These are phyloP conservation scores for Mycena chlorophos DNA, from an alignment of 768 basidiomycete genomes.

Conservation along the genomic window DNA sequence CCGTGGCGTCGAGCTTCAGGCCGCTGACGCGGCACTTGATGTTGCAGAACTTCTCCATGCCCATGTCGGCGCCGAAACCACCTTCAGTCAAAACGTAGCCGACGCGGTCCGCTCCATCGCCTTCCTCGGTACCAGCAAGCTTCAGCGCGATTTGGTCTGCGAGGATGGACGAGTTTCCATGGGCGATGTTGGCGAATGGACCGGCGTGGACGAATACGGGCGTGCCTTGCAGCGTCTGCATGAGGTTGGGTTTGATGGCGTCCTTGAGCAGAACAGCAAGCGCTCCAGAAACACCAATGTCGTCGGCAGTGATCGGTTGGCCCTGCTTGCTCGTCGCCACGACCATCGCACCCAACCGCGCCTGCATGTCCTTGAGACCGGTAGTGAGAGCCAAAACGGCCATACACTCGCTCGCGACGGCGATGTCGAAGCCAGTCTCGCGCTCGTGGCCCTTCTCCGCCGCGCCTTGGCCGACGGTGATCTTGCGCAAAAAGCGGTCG, in stretches of 20 bases:
- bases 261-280: conserved; percentile 98
- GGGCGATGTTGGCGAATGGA: conserved; percentile 98
- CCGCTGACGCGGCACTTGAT: conserved; percentile 97
- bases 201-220: conserved; percentile 99
- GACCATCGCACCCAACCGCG: conserved; percentile 93
- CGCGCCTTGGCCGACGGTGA: conserved; percentile 86
- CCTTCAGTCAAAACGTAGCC: conserved; percentile 98
- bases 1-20: conserved; percentile 87
- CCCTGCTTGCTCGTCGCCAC: conserved; percentile 91
- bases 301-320: conserved; percentile 92
- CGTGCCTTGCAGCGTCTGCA: conserved; percentile 98
- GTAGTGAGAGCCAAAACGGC: conserved; percentile 93
- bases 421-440: conserved; percentile 92
- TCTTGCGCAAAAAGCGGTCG: conserved; percentile 93
- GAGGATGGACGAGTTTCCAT: conserved; percentile 97
- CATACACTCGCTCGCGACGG: conserved; percentile 98
- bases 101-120: conserved; percentile 74
- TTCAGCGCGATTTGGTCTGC: conserved; percentile 97
- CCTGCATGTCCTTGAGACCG: conserved; percentile 86
- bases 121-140: conserved; percentile 92
- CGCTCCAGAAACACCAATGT: conserved; percentile 92
- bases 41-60: conserved; percentile 99
- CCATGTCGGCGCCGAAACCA: conserved; percentile 99
- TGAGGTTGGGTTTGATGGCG: conserved; percentile 97
- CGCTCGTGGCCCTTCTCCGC: conserved; percentile 91